A percentile compares a stretch with the other conserved stretches of the same genome.
Conservation (phyloP, 768 basidiomycete genomes). For the Crucibulum laeve region DNA sequence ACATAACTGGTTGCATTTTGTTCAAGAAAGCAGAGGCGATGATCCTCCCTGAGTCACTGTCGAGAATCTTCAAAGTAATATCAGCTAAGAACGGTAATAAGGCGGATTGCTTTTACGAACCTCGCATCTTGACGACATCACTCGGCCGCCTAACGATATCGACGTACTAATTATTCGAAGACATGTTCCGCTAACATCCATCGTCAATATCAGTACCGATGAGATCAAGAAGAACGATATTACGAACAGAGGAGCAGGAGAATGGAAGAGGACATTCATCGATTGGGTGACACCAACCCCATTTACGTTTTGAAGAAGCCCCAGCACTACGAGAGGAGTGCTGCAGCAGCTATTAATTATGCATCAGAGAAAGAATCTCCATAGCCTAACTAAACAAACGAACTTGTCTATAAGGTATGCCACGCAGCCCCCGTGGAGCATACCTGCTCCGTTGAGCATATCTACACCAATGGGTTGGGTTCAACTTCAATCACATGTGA, state of each 20-base stretch:
- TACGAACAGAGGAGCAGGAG: slow-evolving; percentile 60
- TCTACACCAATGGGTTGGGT: slow-evolving; percentile 25
- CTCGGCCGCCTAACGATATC: slow-evolving; percentile 59
- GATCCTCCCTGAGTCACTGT: slow-evolving; percentile 52
- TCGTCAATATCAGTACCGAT: slow-evolving; percentile 2
- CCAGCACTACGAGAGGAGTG: slow-evolving; percentile 65
- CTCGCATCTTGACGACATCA: slow-evolving; percentile 72
- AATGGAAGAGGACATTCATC: slow-evolving; percentile 66
- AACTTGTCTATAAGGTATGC: slow-evolving; percentile 75
- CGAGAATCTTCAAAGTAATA: slow-evolving; percentile 39
- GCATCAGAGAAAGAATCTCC: not conserved
- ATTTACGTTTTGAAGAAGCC: slow-evolving; percentile 53
- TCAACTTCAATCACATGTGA: not conserved
- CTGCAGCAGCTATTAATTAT: slow-evolving; percentile 48
- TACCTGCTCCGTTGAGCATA: slow-evolving; percentile 74
- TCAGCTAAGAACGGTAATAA: not conserved
- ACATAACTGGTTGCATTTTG: slow-evolving; percentile 62
- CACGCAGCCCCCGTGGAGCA: slow-evolving; percentile 73
- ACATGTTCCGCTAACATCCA: slow-evolving; percentile 43
- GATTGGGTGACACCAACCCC: slow-evolving; percentile 75
- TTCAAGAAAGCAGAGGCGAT: slow-evolving; percentile 65
- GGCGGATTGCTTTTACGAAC: slow-evolving; percentile 28
- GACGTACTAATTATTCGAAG: slow-evolving; percentile 61
- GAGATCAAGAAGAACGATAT: not conserved
- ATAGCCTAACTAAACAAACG: slow-evolving; percentile 10